Evolutionary conservation across 2,329 filamentous ascomycete genomes (phyloP).

Genomic region (Nemania abortiva): DNA sequence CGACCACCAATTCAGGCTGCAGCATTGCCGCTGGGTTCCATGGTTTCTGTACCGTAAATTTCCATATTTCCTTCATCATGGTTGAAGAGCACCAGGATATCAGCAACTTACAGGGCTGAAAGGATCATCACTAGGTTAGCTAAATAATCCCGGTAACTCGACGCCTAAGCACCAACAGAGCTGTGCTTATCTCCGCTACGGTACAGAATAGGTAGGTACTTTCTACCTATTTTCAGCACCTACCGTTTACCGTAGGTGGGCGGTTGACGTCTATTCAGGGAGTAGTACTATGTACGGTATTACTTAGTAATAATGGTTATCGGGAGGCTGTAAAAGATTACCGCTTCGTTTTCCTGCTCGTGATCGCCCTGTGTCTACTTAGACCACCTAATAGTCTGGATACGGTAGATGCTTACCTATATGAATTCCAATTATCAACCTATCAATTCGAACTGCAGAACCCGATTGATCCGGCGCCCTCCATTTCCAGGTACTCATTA

Average conservation of each 20-base stretch:
- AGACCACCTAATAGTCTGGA: neutral
- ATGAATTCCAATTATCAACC: neutral
- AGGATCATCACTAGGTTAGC: constrained; percentile 11
- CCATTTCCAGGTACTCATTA: neutral
- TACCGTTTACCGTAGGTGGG: too few species aligned
- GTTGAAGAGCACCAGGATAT: neutral
- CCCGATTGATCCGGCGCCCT: neutral
- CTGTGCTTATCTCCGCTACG: neutral
- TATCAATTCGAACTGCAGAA: neutral
- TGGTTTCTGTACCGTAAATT: neutral
- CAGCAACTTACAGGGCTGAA: constrained; percentile 3
- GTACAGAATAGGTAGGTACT: constrained; percentile 1
- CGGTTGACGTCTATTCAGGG: neutral
- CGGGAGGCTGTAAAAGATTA: neutral
- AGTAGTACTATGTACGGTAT: neutral
- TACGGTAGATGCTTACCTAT: neutral
- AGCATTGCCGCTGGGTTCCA: too few species aligned
- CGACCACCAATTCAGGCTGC: neutral
- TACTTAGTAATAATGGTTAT: neutral
- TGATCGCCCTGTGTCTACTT: neutral
- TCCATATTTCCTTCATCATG: neutral
- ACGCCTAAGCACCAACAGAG: neutral
- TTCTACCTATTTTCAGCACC: neutral
- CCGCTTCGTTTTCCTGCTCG: neutral
- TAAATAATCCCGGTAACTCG: neutral